Evolutionary conservation across 306 rosid genomes (phyloP).

Genomic region (Pyrus communis): DNA sequence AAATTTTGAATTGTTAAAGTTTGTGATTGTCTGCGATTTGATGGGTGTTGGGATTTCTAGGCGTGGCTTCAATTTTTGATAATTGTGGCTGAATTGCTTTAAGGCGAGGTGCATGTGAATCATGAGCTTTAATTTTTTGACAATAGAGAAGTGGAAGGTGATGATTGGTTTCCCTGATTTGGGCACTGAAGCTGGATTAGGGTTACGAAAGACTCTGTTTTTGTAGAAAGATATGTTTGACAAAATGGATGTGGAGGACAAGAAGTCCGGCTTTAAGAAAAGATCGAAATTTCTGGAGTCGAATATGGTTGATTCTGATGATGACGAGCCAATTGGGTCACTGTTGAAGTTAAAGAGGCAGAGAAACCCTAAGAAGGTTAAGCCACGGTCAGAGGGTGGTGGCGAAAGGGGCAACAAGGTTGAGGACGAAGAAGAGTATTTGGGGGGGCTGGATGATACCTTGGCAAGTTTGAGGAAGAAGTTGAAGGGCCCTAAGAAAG

Average conservation of each 20-base stretch:
- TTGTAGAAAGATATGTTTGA: constrained; percentile 32
- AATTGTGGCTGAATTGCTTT: constrained; percentile 10
- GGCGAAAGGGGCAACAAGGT: constrained; percentile 33
- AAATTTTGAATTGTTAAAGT: background rate
- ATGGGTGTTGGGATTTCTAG: constrained; percentile 14
- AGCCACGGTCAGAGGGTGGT: constrained; percentile 23
- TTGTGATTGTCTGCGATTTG: constrained; percentile 8
- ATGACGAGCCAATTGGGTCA: constrained; percentile 78
- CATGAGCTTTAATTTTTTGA: constrained; percentile 28
- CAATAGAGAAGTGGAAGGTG: constrained; percentile 34
- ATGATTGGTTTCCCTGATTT: constrained; percentile 23
- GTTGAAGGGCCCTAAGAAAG: constrained; percentile 83
- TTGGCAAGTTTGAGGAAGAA: constrained; percentile 89
- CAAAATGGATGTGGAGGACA: constrained; percentile 63
- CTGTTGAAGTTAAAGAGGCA: constrained; percentile 58
- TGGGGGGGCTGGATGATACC: constrained; percentile 81
- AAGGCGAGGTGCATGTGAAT: constrained; percentile 17
- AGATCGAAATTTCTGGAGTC: constrained; percentile 49
- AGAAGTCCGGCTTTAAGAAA: constrained; percentile 46
- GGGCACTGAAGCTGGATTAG: constrained; percentile 46
- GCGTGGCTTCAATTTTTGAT: constrained; percentile 8
- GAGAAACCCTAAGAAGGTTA: constrained; percentile 48
- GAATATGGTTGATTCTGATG: constrained; percentile 49
- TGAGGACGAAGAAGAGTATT: constrained; percentile 41
- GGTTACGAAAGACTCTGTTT: constrained; percentile 18